Evolutionary conservation across 306 rosid genomes (phyloP).

Genomic region (Rosa chinensis): DNA sequence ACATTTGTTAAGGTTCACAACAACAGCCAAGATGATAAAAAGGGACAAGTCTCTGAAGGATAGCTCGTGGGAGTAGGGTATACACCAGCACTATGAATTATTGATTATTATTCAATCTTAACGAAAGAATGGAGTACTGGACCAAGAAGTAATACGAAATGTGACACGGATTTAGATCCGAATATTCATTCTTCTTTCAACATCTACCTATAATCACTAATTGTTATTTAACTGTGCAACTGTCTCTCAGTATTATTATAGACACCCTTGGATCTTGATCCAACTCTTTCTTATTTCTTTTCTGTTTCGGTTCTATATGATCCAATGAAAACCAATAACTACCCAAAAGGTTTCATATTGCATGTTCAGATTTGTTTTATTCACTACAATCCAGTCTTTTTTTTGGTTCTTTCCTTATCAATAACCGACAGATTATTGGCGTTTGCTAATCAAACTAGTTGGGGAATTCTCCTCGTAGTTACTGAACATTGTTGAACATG

Average conservation of each 20-base stretch:
- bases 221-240: not conserved
- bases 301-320: slow-evolving; percentile 1
- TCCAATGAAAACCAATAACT: not conserved
- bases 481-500: not conserved
- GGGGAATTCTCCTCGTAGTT: not conserved
- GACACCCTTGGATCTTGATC: slow-evolving; percentile 12
- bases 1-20: not conserved
- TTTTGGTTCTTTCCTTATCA: not conserved
- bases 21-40: not conserved
- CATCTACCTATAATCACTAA: not conserved
- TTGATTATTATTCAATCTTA: not conserved
- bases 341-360: not conserved
- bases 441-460: not conserved
- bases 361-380: not conserved
- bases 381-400: not conserved
- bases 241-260: not conserved
- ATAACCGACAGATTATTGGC: not conserved
- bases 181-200: not conserved
- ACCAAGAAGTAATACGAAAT: not conserved
- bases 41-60: not conserved
- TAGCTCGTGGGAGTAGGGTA: slow-evolving; percentile 18
- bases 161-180: slow-evolving; percentile 4
- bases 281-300: not conserved
- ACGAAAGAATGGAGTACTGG: not conserved
- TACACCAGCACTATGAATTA: not conserved